Evolutionary conservation across 1,284 basidiomycete species (phyloP), one percentile per base, ranked within the genome.

Genomic region (Ceratobasidium sp.): DNA sequence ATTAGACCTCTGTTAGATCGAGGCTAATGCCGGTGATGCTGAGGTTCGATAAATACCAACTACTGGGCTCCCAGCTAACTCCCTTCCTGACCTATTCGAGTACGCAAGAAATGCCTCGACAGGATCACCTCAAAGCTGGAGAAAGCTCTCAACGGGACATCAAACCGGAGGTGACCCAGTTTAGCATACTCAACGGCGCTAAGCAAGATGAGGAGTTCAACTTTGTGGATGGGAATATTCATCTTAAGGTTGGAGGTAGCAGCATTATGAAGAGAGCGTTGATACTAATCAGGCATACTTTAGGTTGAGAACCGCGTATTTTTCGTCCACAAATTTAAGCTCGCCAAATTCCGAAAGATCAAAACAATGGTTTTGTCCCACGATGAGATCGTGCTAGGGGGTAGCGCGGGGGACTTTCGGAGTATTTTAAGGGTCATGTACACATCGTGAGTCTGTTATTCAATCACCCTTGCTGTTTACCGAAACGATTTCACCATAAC

Each of bases 211-310:
- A 33, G 9, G 68, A 70, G 13, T 70, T 70, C 20, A 33, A 57
- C 52, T 70, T 52, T 23, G 1, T 48, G 17, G 68, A 70, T 52
- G 68, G 68, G 20, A 70, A 70, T 40, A 12, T 66, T 12, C 23
- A 28, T 40, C 44, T 66, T 2, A 17, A 42, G 38, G 64, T 66
- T 33, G 10, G 64, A n/a, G 64, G 64, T 23, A n/a, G 10, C 26
- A 57, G 33, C 33, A 33, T 33, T 33, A 1, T 33, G 33, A 33
- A 2, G 33, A 4, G 33, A 33, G 33, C 33, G 33, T 33, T 33
- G 33, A 4, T 23, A 23, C 54, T 28, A n/a, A 9, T 23, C 13
- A 17, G 20, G 2, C 46, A 7, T 17, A 17, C 46, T 48, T 12
- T 2, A 52, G 50, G 50, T 52, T 20, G 50, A 52, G 50, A 52